Conservation (phyloP, 192 early-diverging fungal genomes). For the Physocladia obscura region DNA sequence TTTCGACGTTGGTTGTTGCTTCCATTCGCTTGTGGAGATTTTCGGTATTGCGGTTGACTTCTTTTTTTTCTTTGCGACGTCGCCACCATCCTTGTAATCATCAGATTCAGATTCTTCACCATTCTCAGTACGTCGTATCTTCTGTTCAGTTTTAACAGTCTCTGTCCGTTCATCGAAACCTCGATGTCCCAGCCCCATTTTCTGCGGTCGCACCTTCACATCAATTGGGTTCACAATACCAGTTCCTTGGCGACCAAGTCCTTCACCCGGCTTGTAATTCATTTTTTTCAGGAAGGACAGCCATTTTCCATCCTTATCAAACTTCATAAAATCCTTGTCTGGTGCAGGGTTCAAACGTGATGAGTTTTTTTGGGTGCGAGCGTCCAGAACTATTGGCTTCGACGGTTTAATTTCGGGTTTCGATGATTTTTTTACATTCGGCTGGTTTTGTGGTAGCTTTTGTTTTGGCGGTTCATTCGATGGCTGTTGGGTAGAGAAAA, state of each 20-base stretch:
- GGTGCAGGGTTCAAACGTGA: background rate
- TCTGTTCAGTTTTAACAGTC: conserved; percentile 56
- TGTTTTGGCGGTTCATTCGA: no score
- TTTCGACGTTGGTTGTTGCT: conserved; percentile 43
- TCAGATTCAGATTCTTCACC: conserved; percentile 23
- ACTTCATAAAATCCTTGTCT: conserved; percentile 80
- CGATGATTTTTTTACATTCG: no score
- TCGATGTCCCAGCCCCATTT: conserved; percentile 80
- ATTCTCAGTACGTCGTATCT: conserved; percentile 19
- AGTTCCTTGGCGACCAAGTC: conserved; percentile 79
- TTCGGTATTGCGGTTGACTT: conserved; percentile 11
- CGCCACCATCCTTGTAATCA: conserved; percentile 45
- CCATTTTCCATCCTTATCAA: conserved; percentile 72
- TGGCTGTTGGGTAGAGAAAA: no score
- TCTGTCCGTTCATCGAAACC: conserved; percentile 78
- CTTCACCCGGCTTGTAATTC: conserved; percentile 87
- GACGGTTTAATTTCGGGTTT: no score
- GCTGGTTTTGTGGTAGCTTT: no score
- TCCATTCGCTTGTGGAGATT: conserved; percentile 13
- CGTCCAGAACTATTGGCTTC: no score
- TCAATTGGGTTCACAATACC: conserved; percentile 93
- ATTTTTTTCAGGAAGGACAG: conserved; percentile 83
- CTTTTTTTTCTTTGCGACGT: conserved; percentile 44
- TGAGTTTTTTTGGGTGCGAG: background rate
- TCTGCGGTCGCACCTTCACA: conserved; percentile 74